A percentile compares a stretch with the other conserved stretches of the same genome.
Evolutionary conservation across 192 early-diverging fungal genomes (phyloP).

Genomic region (Diversispora eburnea): DNA sequence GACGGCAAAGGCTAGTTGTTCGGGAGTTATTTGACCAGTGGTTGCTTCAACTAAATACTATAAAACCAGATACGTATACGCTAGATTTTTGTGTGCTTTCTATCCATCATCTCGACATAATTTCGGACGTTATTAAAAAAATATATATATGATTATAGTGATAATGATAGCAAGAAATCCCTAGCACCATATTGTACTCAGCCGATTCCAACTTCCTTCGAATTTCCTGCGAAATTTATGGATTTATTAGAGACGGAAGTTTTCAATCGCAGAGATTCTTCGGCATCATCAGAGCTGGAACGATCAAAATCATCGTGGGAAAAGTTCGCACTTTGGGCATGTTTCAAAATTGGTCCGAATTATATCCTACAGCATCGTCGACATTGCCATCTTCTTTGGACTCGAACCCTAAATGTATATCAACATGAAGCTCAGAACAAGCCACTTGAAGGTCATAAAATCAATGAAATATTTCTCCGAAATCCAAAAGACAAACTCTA

Average conservation of each 20-base stretch:
- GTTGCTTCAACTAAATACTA: neutral
- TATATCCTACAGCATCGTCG: neutral
- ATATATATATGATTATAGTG: neutral
- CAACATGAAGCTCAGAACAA: neutral
- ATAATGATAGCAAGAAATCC: neutral
- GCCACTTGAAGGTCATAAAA: neutral
- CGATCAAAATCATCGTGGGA: neutral
- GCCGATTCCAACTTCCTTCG: conserved; percentile 4
- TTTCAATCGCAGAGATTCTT: neutral
- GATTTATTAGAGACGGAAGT: conserved; percentile 13
- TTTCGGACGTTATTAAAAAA: conserved; percentile 6
- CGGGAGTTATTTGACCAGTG: neutral
- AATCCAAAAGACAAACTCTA: conserved; percentile 5
- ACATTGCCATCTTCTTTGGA: neutral
- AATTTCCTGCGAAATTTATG: conserved; percentile 3
- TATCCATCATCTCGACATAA: conserved; percentile 3
- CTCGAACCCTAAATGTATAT: neutral
- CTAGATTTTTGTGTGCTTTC: conserved; percentile 5
- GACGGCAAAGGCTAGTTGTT: neutral
- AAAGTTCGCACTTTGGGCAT: conserved; percentile 3
- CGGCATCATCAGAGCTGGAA: neutral
- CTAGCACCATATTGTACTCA: conserved; percentile 2
- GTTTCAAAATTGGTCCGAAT: neutral
- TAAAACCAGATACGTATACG: conserved; percentile 2
- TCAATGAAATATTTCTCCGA: neutral